Conservation (phyloP, 176 grass and related monocot genomes). For the Pharus latifolius region DNA sequence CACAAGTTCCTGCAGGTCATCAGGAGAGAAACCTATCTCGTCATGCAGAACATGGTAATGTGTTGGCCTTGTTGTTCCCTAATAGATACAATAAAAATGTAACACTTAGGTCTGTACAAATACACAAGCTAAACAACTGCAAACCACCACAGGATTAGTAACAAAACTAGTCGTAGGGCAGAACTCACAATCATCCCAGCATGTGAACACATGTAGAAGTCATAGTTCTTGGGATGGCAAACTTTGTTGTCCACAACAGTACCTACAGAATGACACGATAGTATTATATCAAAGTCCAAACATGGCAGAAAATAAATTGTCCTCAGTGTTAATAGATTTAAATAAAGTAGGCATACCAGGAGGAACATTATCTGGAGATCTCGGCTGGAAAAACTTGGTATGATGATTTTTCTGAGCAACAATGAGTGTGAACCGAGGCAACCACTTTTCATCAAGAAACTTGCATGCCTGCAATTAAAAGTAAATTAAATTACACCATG, state of each 20-base stretch:
- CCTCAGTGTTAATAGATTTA: not conserved
- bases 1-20: constrained; percentile 82
- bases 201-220: constrained; percentile 95
- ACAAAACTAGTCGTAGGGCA: not conserved
- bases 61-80: constrained; percentile 78
- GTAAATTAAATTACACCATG: not conserved
- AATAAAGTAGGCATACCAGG: constrained; percentile 39
- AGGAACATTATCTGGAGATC: constrained; percentile 72
- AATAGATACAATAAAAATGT: not conserved
- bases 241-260: constrained; percentile 78
- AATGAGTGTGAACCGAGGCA: constrained; percentile 64
- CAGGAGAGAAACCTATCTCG: constrained; percentile 64
- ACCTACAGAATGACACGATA: constrained; percentile 29
- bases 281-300: not conserved
- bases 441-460: constrained; percentile 69
- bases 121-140: not conserved
- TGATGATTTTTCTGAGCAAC: constrained; percentile 90
- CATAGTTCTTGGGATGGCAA: constrained; percentile 78
- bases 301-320: not conserved
- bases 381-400: constrained; percentile 68
- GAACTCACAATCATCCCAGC: constrained; percentile 72
- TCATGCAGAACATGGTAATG: constrained; percentile 90
- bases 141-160: not conserved
- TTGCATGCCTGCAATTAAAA: constrained; percentile 61
- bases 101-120: not conserved